These are phyloP conservation scores for Laguncularia racemosa DNA, from an alignment of 345 rosid genomes.

Conservation along the genomic window DNA sequence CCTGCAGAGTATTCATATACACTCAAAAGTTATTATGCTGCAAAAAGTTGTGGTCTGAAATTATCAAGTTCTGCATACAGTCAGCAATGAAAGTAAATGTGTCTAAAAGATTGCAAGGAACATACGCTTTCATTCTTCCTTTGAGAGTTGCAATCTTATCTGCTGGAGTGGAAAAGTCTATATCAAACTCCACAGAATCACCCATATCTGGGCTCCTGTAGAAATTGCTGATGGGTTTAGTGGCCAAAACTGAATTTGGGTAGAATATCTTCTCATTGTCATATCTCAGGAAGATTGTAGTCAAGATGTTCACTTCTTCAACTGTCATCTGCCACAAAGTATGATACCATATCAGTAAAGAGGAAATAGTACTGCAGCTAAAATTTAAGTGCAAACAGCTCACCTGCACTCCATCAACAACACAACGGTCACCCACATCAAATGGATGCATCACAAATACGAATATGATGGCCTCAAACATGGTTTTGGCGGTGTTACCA, in stretches of 20 bases:
- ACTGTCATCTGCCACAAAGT: constrained; percentile 52
- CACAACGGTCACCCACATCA: constrained; percentile 81
- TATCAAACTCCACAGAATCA: constrained; percentile 56
- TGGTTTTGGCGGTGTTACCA: constrained; percentile 50
- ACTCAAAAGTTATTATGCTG: no score
- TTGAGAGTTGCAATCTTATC: constrained; percentile 49
- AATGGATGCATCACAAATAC: constrained; percentile 80
- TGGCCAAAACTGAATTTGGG: constrained; percentile 50
- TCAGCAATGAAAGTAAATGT: neutral
- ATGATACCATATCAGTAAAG: neutral
- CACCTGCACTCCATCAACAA: constrained; percentile 74
- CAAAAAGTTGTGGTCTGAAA: no score
- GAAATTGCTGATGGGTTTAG: constrained; percentile 59
- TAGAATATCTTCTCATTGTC: constrained; percentile 71
- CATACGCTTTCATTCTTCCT: constrained; percentile 45
- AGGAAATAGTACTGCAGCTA: neutral
- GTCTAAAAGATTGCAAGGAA: constrained; percentile 3
- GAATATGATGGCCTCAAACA: constrained; percentile 67
- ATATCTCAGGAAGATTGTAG: constrained; percentile 62
- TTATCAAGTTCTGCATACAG: neutral
- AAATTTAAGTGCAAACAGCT: constrained; percentile 4
- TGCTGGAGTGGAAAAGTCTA: constrained; percentile 48
- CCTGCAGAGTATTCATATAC: no score
- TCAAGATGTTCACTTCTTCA: constrained; percentile 76
- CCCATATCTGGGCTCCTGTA: constrained; percentile 83